Evolutionary conservation across 2,329 filamentous ascomycete species (phyloP).

Genomic region (Hypoxylon rubiginosum): DNA sequence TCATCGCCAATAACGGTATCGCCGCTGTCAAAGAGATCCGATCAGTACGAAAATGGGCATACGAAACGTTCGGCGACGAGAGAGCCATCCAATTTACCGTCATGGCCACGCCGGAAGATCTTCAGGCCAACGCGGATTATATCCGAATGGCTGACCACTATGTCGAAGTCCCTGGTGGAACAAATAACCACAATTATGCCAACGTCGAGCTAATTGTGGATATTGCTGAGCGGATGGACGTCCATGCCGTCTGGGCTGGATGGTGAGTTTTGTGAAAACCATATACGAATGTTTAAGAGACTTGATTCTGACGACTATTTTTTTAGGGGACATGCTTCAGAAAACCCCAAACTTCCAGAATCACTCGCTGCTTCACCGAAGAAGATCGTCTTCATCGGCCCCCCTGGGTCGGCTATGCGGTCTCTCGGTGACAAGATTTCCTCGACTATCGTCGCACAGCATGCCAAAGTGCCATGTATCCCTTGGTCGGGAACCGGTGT

Average conservation of each 20-base stretch:
- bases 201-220: slow-evolving; percentile 99
- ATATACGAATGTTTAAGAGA: not conserved
- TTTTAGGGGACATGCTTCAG: slow-evolving; percentile 91
- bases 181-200: slow-evolving; percentile 99
- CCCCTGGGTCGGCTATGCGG: slow-evolving; percentile 97
- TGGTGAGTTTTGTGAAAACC: slow-evolving; percentile 75
- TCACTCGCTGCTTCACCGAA: slow-evolving; percentile 95
- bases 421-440: slow-evolving; percentile 99
- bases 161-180: slow-evolving; percentile 97
- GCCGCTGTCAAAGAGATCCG: slow-evolving; percentile 99
- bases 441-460: slow-evolving; percentile 98
- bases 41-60: slow-evolving; percentile 99
- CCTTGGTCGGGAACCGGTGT: slow-evolving; percentile 99
- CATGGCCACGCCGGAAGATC: slow-evolving; percentile 98
- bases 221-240: slow-evolving; percentile 97
- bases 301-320: slow-evolving; percentile 25
- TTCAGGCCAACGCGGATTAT: slow-evolving; percentile 98
- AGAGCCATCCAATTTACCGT: slow-evolving; percentile 98
- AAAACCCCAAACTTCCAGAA: slow-evolving; percentile 98
- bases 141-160: slow-evolving; percentile 99
- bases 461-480: slow-evolving; percentile 95
- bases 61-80: slow-evolving; percentile 99
- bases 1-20: slow-evolving; percentile 99
- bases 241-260: slow-evolving; percentile 98
- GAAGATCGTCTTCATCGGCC: slow-evolving; percentile 99